phyloP scores from a whole-genome alignment of 2,329 filamentous ascomycete species.

The Ophiostoma perfectum region DNA sequence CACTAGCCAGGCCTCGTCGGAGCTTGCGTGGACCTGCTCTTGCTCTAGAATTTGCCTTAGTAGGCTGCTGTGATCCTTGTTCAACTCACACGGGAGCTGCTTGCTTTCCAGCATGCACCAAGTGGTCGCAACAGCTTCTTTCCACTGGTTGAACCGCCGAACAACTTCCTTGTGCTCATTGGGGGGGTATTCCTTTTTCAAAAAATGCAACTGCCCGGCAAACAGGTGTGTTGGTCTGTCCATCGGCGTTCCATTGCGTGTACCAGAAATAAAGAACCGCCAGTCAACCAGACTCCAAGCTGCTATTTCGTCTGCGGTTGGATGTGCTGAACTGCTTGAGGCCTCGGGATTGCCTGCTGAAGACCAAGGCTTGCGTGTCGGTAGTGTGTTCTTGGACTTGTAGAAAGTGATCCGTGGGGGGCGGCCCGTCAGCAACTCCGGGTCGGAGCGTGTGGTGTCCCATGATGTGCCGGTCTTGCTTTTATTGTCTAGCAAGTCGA shows the following conservation, averaged over 20 bases:
- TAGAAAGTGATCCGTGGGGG: background rate
- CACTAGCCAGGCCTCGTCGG: background rate
- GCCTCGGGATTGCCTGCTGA: background rate
- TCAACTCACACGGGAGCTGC: conserved; percentile 15
- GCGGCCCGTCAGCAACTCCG: background rate
- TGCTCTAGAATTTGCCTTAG: conserved; percentile 17
- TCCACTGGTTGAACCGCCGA: conserved; percentile 21
- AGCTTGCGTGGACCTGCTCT: conserved; percentile 24
- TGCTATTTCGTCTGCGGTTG: background rate
- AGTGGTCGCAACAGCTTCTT: conserved; percentile 19
- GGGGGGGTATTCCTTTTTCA: background rate
- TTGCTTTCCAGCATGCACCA: conserved; percentile 21
- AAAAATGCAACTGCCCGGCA: background rate
- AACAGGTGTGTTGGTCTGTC: background rate
- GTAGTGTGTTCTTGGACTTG: background rate
- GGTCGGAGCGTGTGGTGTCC: background rate
- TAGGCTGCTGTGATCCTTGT: background rate
- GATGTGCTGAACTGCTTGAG: background rate
- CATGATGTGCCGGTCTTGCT: background rate
- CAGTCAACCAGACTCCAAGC: background rate
- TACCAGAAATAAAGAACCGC: background rate
- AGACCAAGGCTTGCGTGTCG: background rate
- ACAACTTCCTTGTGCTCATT: conserved; percentile 2
- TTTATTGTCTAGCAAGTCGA: background rate
- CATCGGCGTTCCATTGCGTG: background rate